These are phyloP conservation scores for Porcisia deanei DNA, from an alignment of 208 protist genomes.

Conservation along the genomic window DNA sequence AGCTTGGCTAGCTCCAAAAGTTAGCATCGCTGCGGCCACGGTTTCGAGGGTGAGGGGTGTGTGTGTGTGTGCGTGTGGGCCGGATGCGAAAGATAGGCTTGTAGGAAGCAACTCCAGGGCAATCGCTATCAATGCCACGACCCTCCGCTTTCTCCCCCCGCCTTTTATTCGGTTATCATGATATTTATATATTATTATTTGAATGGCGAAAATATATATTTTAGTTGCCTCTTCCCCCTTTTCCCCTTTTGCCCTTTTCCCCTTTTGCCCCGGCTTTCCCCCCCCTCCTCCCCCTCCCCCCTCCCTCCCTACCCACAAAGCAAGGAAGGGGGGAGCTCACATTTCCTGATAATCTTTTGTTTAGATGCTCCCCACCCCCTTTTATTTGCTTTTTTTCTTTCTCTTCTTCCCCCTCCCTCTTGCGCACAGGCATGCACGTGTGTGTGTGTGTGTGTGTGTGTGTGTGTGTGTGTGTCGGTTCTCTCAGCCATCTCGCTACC, in stretches of 20 bases:
- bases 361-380: no score
- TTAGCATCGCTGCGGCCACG: not conserved
- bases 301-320: no score
- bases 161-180: constrained; percentile 1
- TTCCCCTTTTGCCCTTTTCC: no score
- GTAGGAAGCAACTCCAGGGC: not conserved
- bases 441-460: not conserved
- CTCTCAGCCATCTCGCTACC: not conserved
- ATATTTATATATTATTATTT: not conserved
- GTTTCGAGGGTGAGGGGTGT: not conserved
- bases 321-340: no score
- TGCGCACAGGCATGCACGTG: not conserved
- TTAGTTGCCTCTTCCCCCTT: no score
- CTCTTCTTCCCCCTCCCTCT: not conserved
- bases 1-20: not conserved
- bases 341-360: no score
- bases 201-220: no score
- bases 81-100: not conserved
- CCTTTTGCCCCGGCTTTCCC: no score
- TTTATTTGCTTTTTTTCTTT: no score
- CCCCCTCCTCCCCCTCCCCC: no score
- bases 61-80: not conserved
- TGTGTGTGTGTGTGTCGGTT: not conserved
- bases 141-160: not conserved
- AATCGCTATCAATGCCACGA: not conserved